These are phyloP conservation scores for Aphanomyces astaci DNA, from an alignment of 352 stramenopile genomes.

Conservation along the genomic window DNA sequence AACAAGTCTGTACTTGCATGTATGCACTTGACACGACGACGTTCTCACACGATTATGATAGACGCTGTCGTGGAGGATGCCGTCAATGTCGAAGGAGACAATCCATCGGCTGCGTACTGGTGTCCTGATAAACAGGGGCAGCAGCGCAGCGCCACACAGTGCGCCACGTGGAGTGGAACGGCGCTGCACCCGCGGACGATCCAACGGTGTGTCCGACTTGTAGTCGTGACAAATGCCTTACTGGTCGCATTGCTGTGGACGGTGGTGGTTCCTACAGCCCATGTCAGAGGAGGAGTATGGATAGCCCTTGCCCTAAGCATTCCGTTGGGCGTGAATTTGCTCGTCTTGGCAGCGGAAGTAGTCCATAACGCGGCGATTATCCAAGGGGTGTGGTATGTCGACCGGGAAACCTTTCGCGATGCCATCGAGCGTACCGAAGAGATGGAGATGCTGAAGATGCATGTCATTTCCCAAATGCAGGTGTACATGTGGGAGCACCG, in stretches of 20 bases:
- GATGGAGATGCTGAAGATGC: constrained; percentile 22
- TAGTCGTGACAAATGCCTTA: constrained; percentile 67
- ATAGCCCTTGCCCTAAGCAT: constrained; percentile 28
- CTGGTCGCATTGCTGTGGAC: constrained; percentile 49
- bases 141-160: too few relatives aligned
- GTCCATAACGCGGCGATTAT: constrained; percentile 54
- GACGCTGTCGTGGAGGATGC: too few relatives aligned
- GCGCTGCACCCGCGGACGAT: neutral
- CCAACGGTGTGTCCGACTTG: constrained; percentile 40
- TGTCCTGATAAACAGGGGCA: too few relatives aligned
- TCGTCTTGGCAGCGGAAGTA: constrained; percentile 48
- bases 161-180: too few relatives aligned
- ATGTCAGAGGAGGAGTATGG: constrained; percentile 8
- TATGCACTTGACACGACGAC: too few relatives aligned
- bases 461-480: neutral
- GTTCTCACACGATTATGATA: too few relatives aligned
- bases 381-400: constrained; percentile 42
- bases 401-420: constrained; percentile 39
- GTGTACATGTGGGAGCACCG: neutral
- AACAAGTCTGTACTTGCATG: neutral
- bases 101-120: too few relatives aligned
- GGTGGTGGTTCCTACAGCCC: constrained; percentile 36
- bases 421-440: constrained; percentile 58
- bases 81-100: too few relatives aligned
- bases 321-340: constrained; percentile 43